Conservation (phyloP, 352 stramenopile genomes). For the Discostella stelligera region DNA sequence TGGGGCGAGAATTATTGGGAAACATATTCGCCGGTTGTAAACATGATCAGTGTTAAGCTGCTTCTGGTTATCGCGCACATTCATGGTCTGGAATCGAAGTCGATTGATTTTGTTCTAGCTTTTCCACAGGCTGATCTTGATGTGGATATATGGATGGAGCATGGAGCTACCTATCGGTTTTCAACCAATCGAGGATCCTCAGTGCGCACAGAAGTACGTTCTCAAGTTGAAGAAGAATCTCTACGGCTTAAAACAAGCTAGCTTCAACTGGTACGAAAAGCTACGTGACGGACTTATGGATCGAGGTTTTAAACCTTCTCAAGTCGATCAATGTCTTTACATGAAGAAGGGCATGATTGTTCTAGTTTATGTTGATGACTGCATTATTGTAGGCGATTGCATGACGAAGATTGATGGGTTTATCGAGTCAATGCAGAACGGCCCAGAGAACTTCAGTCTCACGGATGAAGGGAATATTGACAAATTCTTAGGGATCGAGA, state of each 20-base stretch:
- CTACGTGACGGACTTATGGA: constrained; percentile 24
- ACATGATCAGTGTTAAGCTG: constrained; percentile 6
- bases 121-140: constrained; percentile 21
- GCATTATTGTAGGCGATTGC: constrained; percentile 14
- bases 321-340: constrained; percentile 36
- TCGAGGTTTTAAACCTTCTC: constrained; percentile 22
- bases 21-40: not conserved
- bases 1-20: too few species aligned
- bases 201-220: constrained; percentile 8
- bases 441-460: constrained; percentile 36
- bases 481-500: constrained; percentile 55
- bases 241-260: constrained; percentile 57
- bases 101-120: constrained; percentile 26
- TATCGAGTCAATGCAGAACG: constrained; percentile 20
- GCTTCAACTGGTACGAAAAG: constrained; percentile 38
- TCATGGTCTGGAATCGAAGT: constrained; percentile 1
- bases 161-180: constrained; percentile 25
- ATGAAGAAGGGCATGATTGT: constrained; percentile 25
- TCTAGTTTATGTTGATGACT: constrained; percentile 39
- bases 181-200: constrained; percentile 1
- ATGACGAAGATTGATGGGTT: constrained; percentile 17
- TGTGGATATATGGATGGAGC: constrained; percentile 23
- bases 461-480: constrained; percentile 34
- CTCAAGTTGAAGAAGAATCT: constrained; percentile 38
- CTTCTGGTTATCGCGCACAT: constrained; percentile 9